These are phyloP conservation scores for Geranium brycei DNA, from an alignment of 345 rosid species.

Conservation along the genomic window DNA sequence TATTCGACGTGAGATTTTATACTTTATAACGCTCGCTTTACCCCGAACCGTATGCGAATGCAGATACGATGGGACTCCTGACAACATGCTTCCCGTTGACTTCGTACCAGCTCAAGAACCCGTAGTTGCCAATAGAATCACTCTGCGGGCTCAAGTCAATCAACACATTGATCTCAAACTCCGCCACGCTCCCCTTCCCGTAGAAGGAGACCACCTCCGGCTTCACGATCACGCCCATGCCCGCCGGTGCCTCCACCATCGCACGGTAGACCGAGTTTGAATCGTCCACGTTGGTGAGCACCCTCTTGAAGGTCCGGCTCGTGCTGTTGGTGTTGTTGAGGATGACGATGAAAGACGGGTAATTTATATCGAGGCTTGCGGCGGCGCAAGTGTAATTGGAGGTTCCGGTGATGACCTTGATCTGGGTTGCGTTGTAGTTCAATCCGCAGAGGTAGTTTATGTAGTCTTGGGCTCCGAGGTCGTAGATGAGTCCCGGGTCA, in stretches of 20 bases:
- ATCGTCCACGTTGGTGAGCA: conserved; percentile 25
- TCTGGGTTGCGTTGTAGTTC: conserved; percentile 24
- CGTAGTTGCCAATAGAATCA: conserved; percentile 32
- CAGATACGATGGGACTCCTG: conserved; percentile 37
- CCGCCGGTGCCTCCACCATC: conserved; percentile 14
- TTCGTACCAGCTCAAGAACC: conserved; percentile 35
- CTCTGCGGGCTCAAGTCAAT: conserved; percentile 14
- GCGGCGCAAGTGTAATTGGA: conserved; percentile 15
- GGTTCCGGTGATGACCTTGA: conserved; percentile 18
- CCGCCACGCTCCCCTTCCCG: conserved; percentile 19
- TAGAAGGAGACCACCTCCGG: conserved; percentile 20
- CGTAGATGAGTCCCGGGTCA: conserved; percentile 39
- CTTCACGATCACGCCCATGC: conserved; percentile 22
- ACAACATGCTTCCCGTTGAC: conserved; percentile 24
- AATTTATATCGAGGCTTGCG: conserved; percentile 31
- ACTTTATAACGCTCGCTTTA: too few species aligned
- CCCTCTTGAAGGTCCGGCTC: conserved; percentile 26
- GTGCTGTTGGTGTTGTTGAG: conserved; percentile 33
- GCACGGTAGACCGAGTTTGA: conserved; percentile 16
- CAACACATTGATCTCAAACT: conserved; percentile 26
- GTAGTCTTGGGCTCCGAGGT: conserved; percentile 21
- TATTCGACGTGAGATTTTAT: too few species aligned
- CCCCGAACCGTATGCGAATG: conserved; percentile 12
- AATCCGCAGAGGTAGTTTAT: conserved; percentile 24
- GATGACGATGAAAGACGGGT: conserved; percentile 38